These are phyloP conservation scores for Exophiala calicioides DNA, from an alignment of 2,329 filamentous ascomycete species.

Conservation along the genomic window DNA sequence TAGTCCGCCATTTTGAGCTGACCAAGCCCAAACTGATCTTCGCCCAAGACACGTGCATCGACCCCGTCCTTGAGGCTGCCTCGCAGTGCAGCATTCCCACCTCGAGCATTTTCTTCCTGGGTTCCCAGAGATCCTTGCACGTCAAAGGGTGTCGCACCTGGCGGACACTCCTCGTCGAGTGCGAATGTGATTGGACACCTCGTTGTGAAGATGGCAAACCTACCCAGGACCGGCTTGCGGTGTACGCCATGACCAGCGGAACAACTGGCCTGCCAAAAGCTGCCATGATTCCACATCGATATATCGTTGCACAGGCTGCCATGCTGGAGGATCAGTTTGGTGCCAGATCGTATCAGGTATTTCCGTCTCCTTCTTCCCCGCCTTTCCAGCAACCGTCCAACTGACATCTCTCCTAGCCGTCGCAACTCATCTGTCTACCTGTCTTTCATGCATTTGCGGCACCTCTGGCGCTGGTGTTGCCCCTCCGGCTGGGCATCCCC, in stretches of 20 bases:
- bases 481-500: conserved; percentile 48
- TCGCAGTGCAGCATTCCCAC: conserved; percentile 30
- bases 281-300: conserved; percentile 57
- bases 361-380: conserved; percentile 1
- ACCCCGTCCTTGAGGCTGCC: conserved; percentile 40
- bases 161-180: conserved; percentile 40
- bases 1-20: conserved; percentile 49
- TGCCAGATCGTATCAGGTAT: conserved; percentile 23
- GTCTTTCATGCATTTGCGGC: conserved; percentile 57
- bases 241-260: conserved; percentile 54
- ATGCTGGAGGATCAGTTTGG: conserved; percentile 23
- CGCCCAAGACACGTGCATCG: conserved; percentile 42
- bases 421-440: conserved; percentile 51
- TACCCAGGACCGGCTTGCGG: conserved; percentile 48
- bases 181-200: conserved; percentile 48
- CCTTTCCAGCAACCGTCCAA: conserved; percentile 1
- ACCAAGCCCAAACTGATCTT: conserved; percentile 51
- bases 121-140: conserved; percentile 19
- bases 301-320: conserved; percentile 26
- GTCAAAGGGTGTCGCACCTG: conserved; percentile 12
- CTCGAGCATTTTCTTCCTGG: conserved; percentile 40
- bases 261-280: conserved; percentile 65
- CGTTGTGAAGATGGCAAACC: conserved; percentile 34
- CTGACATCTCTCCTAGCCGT: conserved; percentile 36
- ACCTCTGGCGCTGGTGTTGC: conserved; percentile 49